phyloP scores from a whole-genome alignment of 2,329 filamentous ascomycete genomes.

The Hymenoscyphus linearis region DNA sequence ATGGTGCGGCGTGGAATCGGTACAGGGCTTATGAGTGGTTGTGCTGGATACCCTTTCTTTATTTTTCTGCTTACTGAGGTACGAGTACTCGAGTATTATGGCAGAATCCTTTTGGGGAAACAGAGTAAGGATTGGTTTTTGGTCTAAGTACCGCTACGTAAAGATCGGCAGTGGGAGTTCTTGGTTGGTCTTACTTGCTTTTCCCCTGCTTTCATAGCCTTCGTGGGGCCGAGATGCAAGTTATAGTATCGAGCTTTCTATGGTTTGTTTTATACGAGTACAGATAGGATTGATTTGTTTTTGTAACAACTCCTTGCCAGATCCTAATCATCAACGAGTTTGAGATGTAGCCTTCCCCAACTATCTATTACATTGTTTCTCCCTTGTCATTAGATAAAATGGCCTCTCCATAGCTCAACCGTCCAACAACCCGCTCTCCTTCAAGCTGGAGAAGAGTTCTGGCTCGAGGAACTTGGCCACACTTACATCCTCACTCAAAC shows the following conservation, averaged over 20 bases:
- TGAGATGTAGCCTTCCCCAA: neutral
- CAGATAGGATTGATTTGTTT: neutral
- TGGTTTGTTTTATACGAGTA: neutral
- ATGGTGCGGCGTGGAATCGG: neutral
- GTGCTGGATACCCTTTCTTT: neutral
- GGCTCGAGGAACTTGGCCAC: slow-evolving; percentile 96
- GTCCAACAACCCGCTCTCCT: slow-evolving; percentile 83
- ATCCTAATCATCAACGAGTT: neutral
- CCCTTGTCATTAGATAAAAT: slow-evolving; percentile 4
- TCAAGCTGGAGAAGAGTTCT: slow-evolving; percentile 81
- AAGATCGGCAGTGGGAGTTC: too few relatives aligned
- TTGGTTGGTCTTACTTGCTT: too few relatives aligned
- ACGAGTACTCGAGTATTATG: too few relatives aligned
- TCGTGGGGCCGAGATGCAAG: too few relatives aligned
- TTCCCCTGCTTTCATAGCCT: too few relatives aligned
- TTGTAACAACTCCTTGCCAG: neutral
- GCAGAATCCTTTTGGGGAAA: too few relatives aligned
- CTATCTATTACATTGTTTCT: slow-evolving; percentile 8
- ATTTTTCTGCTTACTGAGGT: neutral
- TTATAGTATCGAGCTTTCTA: too few relatives aligned
- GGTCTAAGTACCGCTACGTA: too few relatives aligned
- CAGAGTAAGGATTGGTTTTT: too few relatives aligned
- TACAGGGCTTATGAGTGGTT: neutral
- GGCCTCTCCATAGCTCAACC: slow-evolving; percentile 33
- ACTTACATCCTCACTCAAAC: slow-evolving; percentile 88